These are phyloP conservation scores for Mycoemilia scoparia DNA, from an alignment of 192 early-diverging fungal genomes.

Conservation along the genomic window DNA sequence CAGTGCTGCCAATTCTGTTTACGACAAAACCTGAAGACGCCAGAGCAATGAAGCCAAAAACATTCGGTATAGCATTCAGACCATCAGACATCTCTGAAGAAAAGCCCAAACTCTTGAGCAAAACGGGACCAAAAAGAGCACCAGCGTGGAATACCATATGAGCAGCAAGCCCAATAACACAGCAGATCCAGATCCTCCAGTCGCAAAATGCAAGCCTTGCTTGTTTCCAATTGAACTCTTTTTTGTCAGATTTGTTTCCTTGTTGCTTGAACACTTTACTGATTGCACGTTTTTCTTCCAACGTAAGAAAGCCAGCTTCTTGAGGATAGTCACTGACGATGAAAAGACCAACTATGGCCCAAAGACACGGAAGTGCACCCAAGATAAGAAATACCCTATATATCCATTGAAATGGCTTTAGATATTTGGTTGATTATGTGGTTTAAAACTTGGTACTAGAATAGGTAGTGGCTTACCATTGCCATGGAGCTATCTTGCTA, in stretches of 20 bases:
- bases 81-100: constrained; percentile 12
- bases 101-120: constrained; percentile 22
- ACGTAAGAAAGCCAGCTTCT: constrained; percentile 13
- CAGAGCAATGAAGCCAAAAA: constrained; percentile 23
- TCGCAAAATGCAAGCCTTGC: constrained; percentile 9
- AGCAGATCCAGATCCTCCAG: constrained; percentile 21
- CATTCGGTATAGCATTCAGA: constrained; percentile 19
- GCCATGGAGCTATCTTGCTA: constrained; percentile 6
- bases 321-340: constrained; percentile 22
- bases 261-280: constrained; percentile 13
- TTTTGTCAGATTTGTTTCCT: constrained; percentile 14
- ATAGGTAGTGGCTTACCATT: too few species aligned
- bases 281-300: constrained; percentile 9
- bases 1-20: constrained; percentile 5
- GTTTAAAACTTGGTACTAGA: too few species aligned
- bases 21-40: constrained; percentile 16
- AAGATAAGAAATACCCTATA: constrained; percentile 10
- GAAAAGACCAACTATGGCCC: constrained; percentile 11
- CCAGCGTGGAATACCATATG: constrained; percentile 23
- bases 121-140: constrained; percentile 24
- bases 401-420: too few species aligned
- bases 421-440: too few species aligned
- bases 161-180: constrained; percentile 18
- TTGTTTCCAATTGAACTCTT: constrained; percentile 10
- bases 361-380: constrained; percentile 9